Evolutionary conservation across 352 stramenopile genomes (phyloP).

Genomic region (Pythium oligandrum): DNA sequence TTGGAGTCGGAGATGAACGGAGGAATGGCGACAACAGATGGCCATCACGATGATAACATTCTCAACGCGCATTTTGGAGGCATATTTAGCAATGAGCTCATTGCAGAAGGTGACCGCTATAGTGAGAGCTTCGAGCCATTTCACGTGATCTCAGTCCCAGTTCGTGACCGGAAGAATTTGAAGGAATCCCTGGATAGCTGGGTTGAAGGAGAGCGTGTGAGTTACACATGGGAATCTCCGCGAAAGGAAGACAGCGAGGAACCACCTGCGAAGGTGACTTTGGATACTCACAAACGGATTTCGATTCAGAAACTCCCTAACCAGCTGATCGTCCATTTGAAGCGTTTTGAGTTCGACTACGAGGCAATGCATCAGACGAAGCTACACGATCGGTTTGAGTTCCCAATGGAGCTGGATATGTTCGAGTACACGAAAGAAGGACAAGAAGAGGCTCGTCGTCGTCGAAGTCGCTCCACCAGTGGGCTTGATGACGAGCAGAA

Average conservation of each 20-base stretch:
- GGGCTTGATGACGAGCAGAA: slow-evolving; percentile 3
- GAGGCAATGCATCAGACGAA: slow-evolving; percentile 93
- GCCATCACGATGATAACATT: slow-evolving; percentile 64
- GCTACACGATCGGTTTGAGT: slow-evolving; percentile 93
- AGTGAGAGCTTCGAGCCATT: slow-evolving; percentile 89
- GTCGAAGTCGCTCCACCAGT: slow-evolving; percentile 5
- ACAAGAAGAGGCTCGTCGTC: slow-evolving; percentile 54
- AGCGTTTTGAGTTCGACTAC: slow-evolving; percentile 95
- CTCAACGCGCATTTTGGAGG: slow-evolving; percentile 87
- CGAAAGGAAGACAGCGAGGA: slow-evolving; percentile 19
- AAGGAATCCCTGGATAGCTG: slow-evolving; percentile 83
- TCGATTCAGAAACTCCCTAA: slow-evolving; percentile 86
- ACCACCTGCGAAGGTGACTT: slow-evolving; percentile 50
- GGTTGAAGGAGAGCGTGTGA: slow-evolving; percentile 88
- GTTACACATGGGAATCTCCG: slow-evolving; percentile 84
- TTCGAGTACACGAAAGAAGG: slow-evolving; percentile 87
- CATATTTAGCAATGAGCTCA: slow-evolving; percentile 90
- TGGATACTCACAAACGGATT: slow-evolving; percentile 88
- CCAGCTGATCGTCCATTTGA: slow-evolving; percentile 92
- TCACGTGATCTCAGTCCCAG: slow-evolving; percentile 87
- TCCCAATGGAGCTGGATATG: slow-evolving; percentile 88
- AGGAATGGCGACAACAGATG: slow-evolving; percentile 18
- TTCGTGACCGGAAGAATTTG: slow-evolving; percentile 85
- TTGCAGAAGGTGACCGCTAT: slow-evolving; percentile 82
- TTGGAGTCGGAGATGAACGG: slow-evolving; percentile 89